Evolutionary conservation across 163 green algal species (phyloP).

Genomic region (Scenedesmus sp.): DNA sequence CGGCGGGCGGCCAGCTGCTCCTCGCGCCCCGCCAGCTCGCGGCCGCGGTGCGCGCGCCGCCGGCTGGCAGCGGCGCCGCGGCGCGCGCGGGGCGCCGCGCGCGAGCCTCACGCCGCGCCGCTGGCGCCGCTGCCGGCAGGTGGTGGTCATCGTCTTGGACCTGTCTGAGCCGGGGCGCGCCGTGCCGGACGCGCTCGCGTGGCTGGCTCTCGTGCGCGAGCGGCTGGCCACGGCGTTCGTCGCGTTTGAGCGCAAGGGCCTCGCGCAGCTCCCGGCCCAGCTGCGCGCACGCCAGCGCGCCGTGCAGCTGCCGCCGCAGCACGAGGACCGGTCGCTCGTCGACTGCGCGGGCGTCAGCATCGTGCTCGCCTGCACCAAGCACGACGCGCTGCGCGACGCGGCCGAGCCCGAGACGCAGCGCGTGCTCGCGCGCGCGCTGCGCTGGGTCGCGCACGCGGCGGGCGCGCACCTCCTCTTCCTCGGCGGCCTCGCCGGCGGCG

Average conservation of each 20-base stretch:
- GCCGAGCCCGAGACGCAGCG: conserved; percentile 65
- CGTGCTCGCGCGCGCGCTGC: conserved; percentile 56
- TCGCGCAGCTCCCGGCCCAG: conserved; percentile 81
- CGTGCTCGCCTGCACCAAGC: conserved; percentile 75
- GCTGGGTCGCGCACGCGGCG: conserved; percentile 70
- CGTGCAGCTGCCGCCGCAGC: conserved; percentile 21
- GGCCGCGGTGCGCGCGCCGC: too few relatives aligned
- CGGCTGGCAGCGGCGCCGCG: too few relatives aligned
- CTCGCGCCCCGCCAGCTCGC: conserved; percentile 1
- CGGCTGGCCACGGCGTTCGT: conserved; percentile 67
- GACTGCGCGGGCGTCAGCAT: conserved; percentile 60
- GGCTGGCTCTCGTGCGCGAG: conserved; percentile 53
- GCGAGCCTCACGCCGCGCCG: too few relatives aligned
- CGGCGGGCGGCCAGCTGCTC: conserved; percentile 24
- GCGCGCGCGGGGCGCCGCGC: too few relatives aligned
- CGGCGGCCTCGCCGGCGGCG: too few relatives aligned
- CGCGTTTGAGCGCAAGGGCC: conserved; percentile 67
- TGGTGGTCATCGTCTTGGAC: conserved; percentile 77
- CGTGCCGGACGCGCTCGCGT: conserved; percentile 56
- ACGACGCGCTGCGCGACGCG: conserved; percentile 63
- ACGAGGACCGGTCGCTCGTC: conserved; percentile 21
- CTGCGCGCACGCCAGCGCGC: conserved; percentile 49
- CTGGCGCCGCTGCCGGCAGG: too few relatives aligned
- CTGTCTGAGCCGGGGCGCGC: conserved; percentile 67
- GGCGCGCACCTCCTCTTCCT: conserved; percentile 74